Evolutionary conservation across 2,329 filamentous ascomycete genomes (phyloP).

Genomic region (Fusarium praegraminearum): DNA sequence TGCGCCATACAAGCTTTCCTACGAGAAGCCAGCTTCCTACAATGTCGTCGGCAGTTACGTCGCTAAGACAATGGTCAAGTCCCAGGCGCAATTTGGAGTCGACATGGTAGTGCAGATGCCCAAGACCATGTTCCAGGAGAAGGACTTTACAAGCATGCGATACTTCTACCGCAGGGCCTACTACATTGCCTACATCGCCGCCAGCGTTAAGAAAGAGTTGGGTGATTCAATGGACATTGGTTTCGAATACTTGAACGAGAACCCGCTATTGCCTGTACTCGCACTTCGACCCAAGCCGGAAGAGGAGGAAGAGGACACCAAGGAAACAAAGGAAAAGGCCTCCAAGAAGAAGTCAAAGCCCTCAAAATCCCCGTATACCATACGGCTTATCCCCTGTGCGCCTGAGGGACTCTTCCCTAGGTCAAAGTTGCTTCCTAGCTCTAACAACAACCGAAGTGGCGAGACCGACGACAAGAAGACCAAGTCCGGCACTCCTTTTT

Average conservation of each 20-base stretch:
- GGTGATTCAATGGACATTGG: slow-evolving; percentile 66
- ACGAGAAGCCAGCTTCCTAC: slow-evolving; percentile 78
- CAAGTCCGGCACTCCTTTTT: slow-evolving; percentile 76
- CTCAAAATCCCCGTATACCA: slow-evolving; percentile 62
- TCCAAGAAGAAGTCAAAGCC: slow-evolving; percentile 45
- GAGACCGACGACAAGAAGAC: slow-evolving; percentile 58
- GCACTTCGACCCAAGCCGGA: slow-evolving; percentile 55
- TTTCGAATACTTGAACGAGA: slow-evolving; percentile 78
- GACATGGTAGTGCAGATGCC: slow-evolving; percentile 94
- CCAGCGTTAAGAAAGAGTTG: slow-evolving; percentile 71
- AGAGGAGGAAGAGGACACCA: slow-evolving; percentile 31
- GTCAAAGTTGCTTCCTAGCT: slow-evolving; percentile 76
- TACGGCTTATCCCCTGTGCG: slow-evolving; percentile 83
- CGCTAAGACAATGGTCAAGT: slow-evolving; percentile 77
- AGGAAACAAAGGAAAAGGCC: slow-evolving; percentile 30
- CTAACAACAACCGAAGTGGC: slow-evolving; percentile 75
- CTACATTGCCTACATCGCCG: slow-evolving; percentile 85
- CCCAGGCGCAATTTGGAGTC: slow-evolving; percentile 69
- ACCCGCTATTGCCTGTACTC: slow-evolving; percentile 79
- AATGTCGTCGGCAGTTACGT: slow-evolving; percentile 93
- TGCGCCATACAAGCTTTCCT: slow-evolving; percentile 84
- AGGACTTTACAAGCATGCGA: slow-evolving; percentile 91
- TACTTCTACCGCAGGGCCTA: slow-evolving; percentile 97
- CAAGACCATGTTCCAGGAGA: slow-evolving; percentile 82
- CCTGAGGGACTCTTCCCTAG: slow-evolving; percentile 76